Percentiles rank a stretch among this genome's conserved stretches.
phyloP scores from a whole-genome alignment of 495 filamentous ascomycete species.

The Xylaria sp. region DNA sequence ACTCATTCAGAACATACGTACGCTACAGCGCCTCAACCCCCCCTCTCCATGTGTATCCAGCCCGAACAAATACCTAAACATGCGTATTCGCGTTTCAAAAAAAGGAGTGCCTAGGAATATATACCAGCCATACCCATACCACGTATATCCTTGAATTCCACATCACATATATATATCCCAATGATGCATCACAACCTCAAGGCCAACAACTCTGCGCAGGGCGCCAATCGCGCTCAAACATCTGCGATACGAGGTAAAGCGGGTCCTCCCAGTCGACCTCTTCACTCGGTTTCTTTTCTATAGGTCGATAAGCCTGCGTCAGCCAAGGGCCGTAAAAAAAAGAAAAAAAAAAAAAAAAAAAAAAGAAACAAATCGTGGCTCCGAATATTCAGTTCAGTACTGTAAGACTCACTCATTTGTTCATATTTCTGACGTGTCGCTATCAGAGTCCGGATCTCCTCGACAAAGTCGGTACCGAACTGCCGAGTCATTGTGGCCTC shows the following conservation, averaged over 20 bases:
- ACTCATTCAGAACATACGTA: neutral
- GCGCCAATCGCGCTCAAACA: constrained; percentile 40
- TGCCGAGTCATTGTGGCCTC: constrained; percentile 29
- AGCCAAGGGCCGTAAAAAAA: neutral
- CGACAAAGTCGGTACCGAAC: constrained; percentile 26
- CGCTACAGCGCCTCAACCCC: neutral
- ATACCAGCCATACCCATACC: neutral
- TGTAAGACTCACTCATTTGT: constrained; percentile 33
- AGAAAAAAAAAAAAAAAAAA: neutral
- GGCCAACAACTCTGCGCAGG: constrained; percentile 24
- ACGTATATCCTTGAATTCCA: neutral
- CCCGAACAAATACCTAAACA: neutral
- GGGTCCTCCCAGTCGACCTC: constrained; percentile 38
- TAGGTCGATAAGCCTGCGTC: neutral
- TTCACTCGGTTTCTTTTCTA: constrained; percentile 3
- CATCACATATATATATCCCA: neutral
- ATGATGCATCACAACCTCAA: neutral
- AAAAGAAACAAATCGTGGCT: neutral
- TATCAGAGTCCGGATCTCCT: constrained; percentile 28
- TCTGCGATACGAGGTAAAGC: constrained; percentile 43
- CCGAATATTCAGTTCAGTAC: too few relatives aligned
- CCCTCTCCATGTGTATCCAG: neutral
- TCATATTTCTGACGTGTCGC: constrained; percentile 33
- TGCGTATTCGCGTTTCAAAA: neutral
- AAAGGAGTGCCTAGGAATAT: neutral